These are phyloP conservation scores for Aphanocladium album DNA, from an alignment of 2,329 filamentous ascomycete species.

Conservation along the genomic window DNA sequence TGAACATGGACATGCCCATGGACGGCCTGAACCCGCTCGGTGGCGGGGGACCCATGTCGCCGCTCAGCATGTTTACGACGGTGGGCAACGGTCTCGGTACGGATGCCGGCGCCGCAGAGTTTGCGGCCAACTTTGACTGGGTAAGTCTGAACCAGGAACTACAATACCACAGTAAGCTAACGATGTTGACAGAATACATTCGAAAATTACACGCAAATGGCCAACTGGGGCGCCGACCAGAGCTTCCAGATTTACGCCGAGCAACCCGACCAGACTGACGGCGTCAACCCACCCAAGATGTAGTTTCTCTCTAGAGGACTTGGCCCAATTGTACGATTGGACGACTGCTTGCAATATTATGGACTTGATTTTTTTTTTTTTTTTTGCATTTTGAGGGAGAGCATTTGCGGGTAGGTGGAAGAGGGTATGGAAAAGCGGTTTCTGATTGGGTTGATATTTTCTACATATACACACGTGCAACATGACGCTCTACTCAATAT, in stretches of 20 bases:
- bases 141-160: conserved; percentile 32
- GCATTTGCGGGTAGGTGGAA: background rate
- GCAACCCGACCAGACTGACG: conserved; percentile 14
- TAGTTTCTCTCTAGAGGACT: background rate
- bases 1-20: conserved; percentile 28
- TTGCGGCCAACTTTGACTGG: conserved; percentile 54
- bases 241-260: conserved; percentile 46
- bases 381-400: background rate
- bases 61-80: conserved; percentile 50
- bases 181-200: conserved; percentile 42
- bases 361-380: background rate
- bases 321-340: background rate
- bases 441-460: background rate
- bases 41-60: conserved; percentile 30
- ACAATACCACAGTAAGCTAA: conserved; percentile 19
- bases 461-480: background rate
- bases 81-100: conserved; percentile 26
- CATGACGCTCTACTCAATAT: conserved; percentile 7
- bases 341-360: background rate
- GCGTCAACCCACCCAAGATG: conserved; percentile 5
- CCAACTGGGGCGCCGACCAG: conserved; percentile 48
- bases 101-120: conserved; percentile 30
- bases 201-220: conserved; percentile 51
- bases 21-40: conserved; percentile 22
- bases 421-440: background rate